phyloP scores from a whole-genome alignment of 2,329 filamentous ascomycete species.

The Claviceps lovelessii region DNA sequence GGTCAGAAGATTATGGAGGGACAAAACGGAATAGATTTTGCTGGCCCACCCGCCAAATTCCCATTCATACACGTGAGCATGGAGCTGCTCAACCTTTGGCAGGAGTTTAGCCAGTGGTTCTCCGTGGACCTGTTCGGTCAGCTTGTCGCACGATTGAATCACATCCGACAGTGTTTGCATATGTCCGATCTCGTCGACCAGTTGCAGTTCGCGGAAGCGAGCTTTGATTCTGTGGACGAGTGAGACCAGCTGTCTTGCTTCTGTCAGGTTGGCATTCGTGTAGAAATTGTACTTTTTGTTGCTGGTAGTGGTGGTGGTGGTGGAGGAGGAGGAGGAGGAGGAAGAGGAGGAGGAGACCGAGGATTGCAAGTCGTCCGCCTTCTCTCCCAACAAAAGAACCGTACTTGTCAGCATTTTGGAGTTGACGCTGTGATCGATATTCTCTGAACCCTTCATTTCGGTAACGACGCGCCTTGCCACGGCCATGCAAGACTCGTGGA shows the following conservation, averaged over 20 bases:
- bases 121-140: slow-evolving; percentile 60
- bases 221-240: slow-evolving; percentile 55
- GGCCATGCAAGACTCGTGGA: slow-evolving; percentile 30
- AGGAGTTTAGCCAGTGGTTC: slow-evolving; percentile 81
- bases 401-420: slow-evolving; percentile 50
- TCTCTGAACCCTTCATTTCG: slow-evolving; percentile 15
- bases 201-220: slow-evolving; percentile 59
- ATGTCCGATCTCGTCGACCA: slow-evolving; percentile 49
- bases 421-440: slow-evolving; percentile 25
- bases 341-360: slow-evolving; percentile 15
- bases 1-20: slow-evolving; percentile 65
- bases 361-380: slow-evolving; percentile 30
- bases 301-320: slow-evolving; percentile 2
- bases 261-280: slow-evolving; percentile 58
- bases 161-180: slow-evolving; percentile 72
- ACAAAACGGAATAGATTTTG: slow-evolving; percentile 54
- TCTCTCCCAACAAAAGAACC: slow-evolving; percentile 50
- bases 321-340: too few relatives aligned
- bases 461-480: slow-evolving; percentile 25
- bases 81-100: slow-evolving; percentile 74
- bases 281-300: slow-evolving; percentile 68
- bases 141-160: slow-evolving; percentile 55
- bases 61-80: slow-evolving; percentile 82
- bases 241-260: slow-evolving; percentile 58
- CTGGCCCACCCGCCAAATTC: slow-evolving; percentile 76